These are phyloP conservation scores for Tolypocladium ophioglossoides DNA, from an alignment of 2,329 filamentous ascomycete species.

Conservation along the genomic window DNA sequence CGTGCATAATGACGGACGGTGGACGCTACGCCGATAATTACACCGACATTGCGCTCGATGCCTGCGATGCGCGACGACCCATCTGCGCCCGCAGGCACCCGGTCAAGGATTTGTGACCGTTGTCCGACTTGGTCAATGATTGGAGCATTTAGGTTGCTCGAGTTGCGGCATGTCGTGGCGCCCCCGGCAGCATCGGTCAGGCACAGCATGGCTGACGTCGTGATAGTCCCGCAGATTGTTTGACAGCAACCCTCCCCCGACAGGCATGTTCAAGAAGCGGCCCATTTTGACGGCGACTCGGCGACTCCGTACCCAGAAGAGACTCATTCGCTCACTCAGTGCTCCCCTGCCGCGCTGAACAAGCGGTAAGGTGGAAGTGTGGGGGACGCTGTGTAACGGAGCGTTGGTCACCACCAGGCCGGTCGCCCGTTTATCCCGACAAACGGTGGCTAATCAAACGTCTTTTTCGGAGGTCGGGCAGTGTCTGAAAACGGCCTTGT, in stretches of 20 bases:
- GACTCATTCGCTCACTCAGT: background rate
- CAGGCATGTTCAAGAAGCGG: background rate
- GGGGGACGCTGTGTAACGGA: background rate
- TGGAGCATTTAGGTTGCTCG: background rate
- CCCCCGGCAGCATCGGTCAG: background rate
- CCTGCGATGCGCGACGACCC: background rate
- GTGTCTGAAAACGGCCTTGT: background rate
- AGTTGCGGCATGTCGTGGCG: background rate
- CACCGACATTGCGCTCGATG: background rate
- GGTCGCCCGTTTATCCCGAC: background rate
- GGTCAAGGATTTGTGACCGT: background rate
- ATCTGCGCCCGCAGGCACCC: background rate
- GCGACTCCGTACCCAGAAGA: no score
- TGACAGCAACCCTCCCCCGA: background rate
- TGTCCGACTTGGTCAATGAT: background rate
- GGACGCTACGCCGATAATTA: background rate
- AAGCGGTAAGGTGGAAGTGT: background rate
- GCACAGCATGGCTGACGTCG: background rate
- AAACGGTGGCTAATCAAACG: background rate
- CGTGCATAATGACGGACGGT: background rate
- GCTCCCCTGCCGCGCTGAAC: background rate
- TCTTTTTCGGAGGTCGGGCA: background rate
- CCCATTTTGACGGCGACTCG: background rate
- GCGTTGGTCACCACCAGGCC: background rate
- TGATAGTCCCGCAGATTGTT: background rate